Evolutionary conservation across 1,284 basidiomycete genomes (phyloP).

Genomic region (Tetrapyrgos nigripes): DNA sequence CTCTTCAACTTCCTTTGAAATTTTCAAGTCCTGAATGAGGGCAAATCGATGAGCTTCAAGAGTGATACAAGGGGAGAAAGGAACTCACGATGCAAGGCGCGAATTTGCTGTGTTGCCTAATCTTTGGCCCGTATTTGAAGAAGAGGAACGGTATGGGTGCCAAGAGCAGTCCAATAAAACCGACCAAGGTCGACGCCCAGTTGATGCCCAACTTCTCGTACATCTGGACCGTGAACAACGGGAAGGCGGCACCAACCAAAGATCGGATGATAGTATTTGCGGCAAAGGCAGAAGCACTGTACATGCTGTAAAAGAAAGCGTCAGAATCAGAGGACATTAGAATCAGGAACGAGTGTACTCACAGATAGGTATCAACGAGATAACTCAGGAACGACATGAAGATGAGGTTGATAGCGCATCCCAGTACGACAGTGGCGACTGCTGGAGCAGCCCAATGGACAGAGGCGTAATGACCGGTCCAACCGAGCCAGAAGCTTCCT

Average conservation of each 20-base stretch:
- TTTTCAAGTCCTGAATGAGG: constrained; percentile 12
- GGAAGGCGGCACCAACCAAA: constrained; percentile 70
- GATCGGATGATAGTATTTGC: constrained; percentile 76
- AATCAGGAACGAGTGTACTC: neutral
- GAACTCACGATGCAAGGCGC: constrained; percentile 58
- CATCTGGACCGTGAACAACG: constrained; percentile 54
- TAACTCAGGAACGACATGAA: constrained; percentile 65
- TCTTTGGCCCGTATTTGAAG: constrained; percentile 53
- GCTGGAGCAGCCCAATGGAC: constrained; percentile 70
- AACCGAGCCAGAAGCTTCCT: constrained; percentile 67
- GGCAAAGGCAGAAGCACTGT: constrained; percentile 75
- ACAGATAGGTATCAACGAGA: neutral
- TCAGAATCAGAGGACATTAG: neutral
- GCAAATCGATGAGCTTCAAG: neutral
- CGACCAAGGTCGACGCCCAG: constrained; percentile 31
- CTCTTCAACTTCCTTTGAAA: constrained; percentile 15
- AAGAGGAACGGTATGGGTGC: constrained; percentile 67
- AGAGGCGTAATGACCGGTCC: constrained; percentile 63
- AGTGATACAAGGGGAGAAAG: neutral
- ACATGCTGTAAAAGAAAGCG: constrained; percentile 54
- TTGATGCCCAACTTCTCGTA: constrained; percentile 19
- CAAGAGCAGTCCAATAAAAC: constrained; percentile 55
- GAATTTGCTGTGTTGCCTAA: constrained; percentile 55
- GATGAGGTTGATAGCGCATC: constrained; percentile 59
- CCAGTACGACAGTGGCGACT: constrained; percentile 56